Evolutionary conservation across 2,329 filamentous ascomycete genomes (phyloP).

Genomic region (Cordyceps javanica): DNA sequence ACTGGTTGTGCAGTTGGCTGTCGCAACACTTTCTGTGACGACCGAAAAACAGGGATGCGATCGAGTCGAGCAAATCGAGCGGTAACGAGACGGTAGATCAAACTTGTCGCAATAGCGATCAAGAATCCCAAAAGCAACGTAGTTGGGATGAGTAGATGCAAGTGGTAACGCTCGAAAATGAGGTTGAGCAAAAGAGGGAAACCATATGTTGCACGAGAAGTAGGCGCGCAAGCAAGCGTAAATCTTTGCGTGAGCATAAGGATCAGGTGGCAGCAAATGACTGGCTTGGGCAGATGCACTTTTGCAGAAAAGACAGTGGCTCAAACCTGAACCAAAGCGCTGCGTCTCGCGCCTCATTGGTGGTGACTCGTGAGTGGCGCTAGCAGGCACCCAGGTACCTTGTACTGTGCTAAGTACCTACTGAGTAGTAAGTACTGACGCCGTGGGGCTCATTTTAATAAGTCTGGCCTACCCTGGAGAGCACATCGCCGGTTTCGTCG

Average conservation of each 20-base stretch:
- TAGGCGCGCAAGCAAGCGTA: neutral
- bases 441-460: no score
- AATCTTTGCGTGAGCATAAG: conserved; percentile 1
- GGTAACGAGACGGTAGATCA: neutral
- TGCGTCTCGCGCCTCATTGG: conserved; percentile 7
- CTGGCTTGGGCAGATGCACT: neutral
- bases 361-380: neutral
- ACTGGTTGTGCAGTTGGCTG: neutral
- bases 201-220: neutral
- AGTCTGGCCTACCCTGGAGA: conserved; percentile 6
- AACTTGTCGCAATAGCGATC: neutral
- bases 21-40: neutral
- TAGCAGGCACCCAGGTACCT: neutral
- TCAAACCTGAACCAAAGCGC: neutral
- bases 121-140: neutral
- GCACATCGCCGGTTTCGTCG: no score
- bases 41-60: neutral
- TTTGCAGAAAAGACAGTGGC: neutral
- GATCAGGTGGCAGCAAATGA: neutral
- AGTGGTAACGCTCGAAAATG: neutral
- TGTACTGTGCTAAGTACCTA: no score
- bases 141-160: neutral
- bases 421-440: no score
- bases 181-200: neutral
- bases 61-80: no score